Evolutionary conservation across 768 basidiomycete genomes (phyloP).

Genomic region (Boletus subparvulus): DNA sequence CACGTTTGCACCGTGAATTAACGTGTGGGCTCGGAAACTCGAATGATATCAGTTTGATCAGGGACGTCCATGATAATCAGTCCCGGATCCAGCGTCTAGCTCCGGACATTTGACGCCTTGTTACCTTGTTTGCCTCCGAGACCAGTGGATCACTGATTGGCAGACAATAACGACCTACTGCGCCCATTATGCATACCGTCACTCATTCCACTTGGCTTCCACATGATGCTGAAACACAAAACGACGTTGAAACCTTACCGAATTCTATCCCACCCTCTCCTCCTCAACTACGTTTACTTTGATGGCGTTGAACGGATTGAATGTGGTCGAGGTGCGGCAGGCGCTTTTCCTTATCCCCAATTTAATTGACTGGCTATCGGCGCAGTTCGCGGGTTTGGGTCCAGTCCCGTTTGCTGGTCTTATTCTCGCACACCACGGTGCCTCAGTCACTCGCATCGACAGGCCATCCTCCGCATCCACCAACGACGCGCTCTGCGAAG

Average conservation of each 20-base stretch:
- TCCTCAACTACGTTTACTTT: not conserved
- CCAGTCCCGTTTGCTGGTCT: constrained; percentile 81
- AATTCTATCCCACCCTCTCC: not conserved
- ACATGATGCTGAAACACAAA: constrained; percentile 17
- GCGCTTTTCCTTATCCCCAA: not conserved
- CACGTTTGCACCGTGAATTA: not conserved
- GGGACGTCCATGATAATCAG: not conserved
- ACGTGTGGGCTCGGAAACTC: too few relatives aligned
- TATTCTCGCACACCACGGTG: constrained; percentile 77
- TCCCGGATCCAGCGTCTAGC: not conserved
- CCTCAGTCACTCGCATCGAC: constrained; percentile 75
- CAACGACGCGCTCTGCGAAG: constrained; percentile 58
- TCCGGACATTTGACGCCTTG: not conserved
- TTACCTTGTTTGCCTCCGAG: not conserved
- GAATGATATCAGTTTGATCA: too few relatives aligned
- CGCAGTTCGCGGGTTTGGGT: constrained; percentile 77
- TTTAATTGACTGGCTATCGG: not conserved
- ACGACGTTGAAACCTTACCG: not conserved
- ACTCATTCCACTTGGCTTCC: not conserved
- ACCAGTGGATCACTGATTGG: not conserved
- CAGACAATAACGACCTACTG: not conserved
- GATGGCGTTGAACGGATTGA: constrained; percentile 52
- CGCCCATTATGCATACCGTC: not conserved
- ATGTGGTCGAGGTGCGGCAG: constrained; percentile 47
- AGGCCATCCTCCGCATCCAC: constrained; percentile 43